phyloP scores from a whole-genome alignment of 257 asterid species.

The Avicennia marina region DNA sequence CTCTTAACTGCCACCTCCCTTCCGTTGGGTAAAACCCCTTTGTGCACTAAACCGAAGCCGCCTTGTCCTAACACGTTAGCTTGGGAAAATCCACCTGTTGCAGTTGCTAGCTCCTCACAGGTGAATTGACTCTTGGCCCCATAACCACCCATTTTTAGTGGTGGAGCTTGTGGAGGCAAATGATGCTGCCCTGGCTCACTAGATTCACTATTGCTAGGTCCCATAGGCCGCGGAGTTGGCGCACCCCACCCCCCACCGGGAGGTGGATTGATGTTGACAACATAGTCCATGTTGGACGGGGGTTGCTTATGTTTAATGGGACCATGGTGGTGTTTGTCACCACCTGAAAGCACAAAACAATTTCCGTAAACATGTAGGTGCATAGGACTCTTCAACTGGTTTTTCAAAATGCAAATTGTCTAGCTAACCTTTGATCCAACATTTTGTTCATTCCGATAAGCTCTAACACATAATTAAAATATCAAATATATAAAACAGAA shows the following conservation, averaged over 20 bases:
- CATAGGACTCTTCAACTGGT: no score
- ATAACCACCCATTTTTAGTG: conserved; percentile 29
- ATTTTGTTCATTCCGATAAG: no score
- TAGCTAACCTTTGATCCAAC: no score
- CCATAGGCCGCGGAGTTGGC: conserved; percentile 14
- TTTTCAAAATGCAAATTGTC: no score
- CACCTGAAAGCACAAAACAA: conserved; percentile 19
- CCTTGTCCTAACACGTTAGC: conserved; percentile 61
- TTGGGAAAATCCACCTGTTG: conserved; percentile 52
- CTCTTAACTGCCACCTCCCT: conserved; percentile 62
- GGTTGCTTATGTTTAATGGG: no score
- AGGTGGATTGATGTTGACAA: conserved; percentile 25
- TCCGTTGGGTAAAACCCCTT: conserved; percentile 54
- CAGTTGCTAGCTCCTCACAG: conserved; percentile 50
- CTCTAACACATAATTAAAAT: no score
- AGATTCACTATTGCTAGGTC: conserved; percentile 26
- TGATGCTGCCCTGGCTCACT: conserved; percentile 25
- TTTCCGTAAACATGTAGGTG: background rate
- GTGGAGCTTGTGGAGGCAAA: conserved; percentile 16
- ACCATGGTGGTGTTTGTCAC: conserved; percentile 14
- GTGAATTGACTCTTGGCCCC: conserved; percentile 48
- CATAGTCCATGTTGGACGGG: conserved; percentile 25
- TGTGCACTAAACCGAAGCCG: conserved; percentile 65
- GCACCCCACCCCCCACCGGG: conserved; percentile 30
- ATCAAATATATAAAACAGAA: no score